phyloP scores from a whole-genome alignment of 306 rosid genomes.

The Casuarina cunninghamiana region DNA sequence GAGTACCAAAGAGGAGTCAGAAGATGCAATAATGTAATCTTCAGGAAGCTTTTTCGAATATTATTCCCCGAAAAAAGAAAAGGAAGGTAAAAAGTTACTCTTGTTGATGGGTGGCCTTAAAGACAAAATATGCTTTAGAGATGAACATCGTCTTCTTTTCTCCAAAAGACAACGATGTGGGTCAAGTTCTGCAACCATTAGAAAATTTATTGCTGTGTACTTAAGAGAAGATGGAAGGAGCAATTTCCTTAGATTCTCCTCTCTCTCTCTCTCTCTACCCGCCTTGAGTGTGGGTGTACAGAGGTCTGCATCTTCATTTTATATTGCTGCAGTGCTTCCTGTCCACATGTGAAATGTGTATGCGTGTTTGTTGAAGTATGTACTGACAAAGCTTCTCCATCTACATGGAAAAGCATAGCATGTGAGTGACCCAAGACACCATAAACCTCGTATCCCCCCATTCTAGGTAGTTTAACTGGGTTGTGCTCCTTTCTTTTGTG shows the following conservation, averaged over 20 bases:
- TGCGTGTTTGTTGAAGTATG: not conserved
- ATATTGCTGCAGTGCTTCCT: not conserved
- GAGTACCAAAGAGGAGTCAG: constrained; percentile 18
- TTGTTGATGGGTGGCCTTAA: constrained; percentile 34
- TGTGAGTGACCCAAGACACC: too few relatives aligned
- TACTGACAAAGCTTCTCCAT: not conserved
- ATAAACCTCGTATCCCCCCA: too few relatives aligned
- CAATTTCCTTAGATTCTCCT: not conserved
- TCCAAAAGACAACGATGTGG: constrained; percentile 43
- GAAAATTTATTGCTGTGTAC: constrained; percentile 25
- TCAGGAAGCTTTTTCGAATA: constrained; percentile 4
- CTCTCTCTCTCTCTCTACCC: not conserved
- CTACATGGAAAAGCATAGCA: not conserved
- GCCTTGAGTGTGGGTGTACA: not conserved
- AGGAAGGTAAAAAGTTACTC: constrained; percentile 32
- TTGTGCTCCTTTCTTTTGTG: too few relatives aligned
- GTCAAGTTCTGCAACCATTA: constrained; percentile 38
- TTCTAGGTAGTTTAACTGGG: too few relatives aligned
- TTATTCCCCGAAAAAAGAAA: not conserved
- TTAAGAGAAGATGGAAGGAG: constrained; percentile 15
- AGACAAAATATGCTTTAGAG: constrained; percentile 32
- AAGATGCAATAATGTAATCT: constrained; percentile 19
- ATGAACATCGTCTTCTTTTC: constrained; percentile 27
- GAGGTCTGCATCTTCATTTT: not conserved
- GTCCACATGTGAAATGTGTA: not conserved